A percentile compares a stretch with the other conserved stretches of the same genome.
Conservation (phyloP, 2,329 filamentous ascomycete species). For the Sclerotinia glacialis region DNA sequence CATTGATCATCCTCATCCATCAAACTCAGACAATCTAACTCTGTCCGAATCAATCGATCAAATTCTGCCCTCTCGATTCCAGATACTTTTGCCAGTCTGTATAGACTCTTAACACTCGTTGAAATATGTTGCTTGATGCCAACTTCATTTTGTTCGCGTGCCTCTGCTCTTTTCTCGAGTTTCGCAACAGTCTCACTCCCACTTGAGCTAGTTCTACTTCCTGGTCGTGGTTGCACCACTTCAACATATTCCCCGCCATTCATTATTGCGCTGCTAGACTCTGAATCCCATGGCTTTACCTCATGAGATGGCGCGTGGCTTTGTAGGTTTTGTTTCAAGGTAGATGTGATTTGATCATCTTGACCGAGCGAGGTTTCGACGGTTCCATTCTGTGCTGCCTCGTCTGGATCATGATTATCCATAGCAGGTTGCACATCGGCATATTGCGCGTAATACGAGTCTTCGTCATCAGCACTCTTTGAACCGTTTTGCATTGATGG, state of each 20-base stretch:
- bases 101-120: constrained; percentile 74
- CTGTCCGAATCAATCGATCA: constrained; percentile 65
- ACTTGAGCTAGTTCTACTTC: constrained; percentile 57
- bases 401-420: constrained; percentile 78
- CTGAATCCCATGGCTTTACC: constrained; percentile 8
- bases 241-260: constrained; percentile 37
- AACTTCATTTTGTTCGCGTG: constrained; percentile 62
- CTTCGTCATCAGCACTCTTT: constrained; percentile 50
- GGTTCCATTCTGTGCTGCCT: constrained; percentile 47
- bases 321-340: constrained; percentile 34
- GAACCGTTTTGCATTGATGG: constrained; percentile 2
- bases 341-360: constrained; percentile 40
- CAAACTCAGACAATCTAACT: constrained; percentile 67
- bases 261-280: constrained; percentile 24
- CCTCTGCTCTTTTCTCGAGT: constrained; percentile 51
- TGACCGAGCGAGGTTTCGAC: constrained; percentile 48
- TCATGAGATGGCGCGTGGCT: constrained; percentile 22
- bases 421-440: constrained; percentile 75
- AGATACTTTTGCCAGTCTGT: constrained; percentile 63
- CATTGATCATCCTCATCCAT: constrained; percentile 53
- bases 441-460: constrained; percentile 75
- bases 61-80: constrained; percentile 76
- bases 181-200: constrained; percentile 56
- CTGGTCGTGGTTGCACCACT: constrained; percentile 55
- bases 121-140: constrained; percentile 77